phyloP scores from a whole-genome alignment of 2,329 filamentous ascomycete species.

The Alternaria sp. region DNA sequence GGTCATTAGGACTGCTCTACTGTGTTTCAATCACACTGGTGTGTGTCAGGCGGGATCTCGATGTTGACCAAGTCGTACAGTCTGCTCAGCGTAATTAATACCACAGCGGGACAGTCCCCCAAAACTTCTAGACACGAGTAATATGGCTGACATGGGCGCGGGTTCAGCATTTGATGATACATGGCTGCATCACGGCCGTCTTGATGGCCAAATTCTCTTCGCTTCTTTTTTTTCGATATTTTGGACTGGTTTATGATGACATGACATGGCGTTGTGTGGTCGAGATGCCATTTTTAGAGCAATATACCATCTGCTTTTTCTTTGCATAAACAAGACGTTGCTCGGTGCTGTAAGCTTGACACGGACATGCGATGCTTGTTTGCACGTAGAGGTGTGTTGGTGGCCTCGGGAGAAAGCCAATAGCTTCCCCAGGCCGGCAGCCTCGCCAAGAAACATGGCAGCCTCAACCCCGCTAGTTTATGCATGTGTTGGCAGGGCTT shows the following conservation, averaged over 20 bases:
- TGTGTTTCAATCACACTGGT: not conserved
- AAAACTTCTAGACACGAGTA: not conserved
- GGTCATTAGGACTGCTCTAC: slow-evolving; percentile 11
- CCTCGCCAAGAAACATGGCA: slow-evolving; percentile 6
- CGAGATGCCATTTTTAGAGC: slow-evolving; percentile 8
- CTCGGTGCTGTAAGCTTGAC: not conserved
- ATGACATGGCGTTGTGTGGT: slow-evolving; percentile 23
- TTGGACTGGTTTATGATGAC: slow-evolving; percentile 10
- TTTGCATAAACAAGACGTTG: slow-evolving; percentile 1
- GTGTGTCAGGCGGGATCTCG: not conserved
- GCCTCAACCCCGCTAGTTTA: slow-evolving; percentile 20
- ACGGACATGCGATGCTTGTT: not conserved
- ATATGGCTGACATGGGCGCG: slow-evolving; percentile 6
- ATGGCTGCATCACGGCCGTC: slow-evolving; percentile 12
- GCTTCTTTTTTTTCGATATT: not conserved
- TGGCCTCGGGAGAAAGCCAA: not conserved
- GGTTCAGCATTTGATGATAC: slow-evolving; percentile 19
- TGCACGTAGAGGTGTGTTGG: not conserved
- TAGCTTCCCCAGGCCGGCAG: slow-evolving; percentile 5
- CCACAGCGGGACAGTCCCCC: not conserved
- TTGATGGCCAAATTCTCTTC: slow-evolving; percentile 6
- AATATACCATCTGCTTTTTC: slow-evolving; percentile 35
- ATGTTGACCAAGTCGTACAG: slow-evolving; percentile 17
- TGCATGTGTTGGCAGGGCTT: slow-evolving; percentile 19
- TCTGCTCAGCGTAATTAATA: slow-evolving; percentile 3